phyloP scores from a whole-genome alignment of 2,329 filamentous ascomycete genomes.

The Aspergillus arachidicola region DNA sequence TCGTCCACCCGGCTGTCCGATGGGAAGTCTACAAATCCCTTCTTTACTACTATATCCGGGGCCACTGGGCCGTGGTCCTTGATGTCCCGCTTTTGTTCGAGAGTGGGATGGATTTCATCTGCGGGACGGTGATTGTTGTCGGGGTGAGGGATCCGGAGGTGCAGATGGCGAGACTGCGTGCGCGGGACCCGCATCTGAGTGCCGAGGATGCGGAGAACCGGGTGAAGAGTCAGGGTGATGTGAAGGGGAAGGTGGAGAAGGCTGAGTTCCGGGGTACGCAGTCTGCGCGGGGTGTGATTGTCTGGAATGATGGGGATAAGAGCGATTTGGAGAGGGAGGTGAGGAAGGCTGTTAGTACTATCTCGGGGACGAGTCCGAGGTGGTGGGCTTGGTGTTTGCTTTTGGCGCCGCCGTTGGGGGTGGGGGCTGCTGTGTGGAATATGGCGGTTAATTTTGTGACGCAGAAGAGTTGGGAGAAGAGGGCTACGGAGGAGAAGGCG shows the following conservation, averaged over 20 bases:
- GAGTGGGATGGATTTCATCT: conserved; percentile 79
- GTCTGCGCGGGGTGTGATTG: conserved; percentile 68
- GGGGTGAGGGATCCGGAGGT: conserved; percentile 76
- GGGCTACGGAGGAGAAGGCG: conserved; percentile 61
- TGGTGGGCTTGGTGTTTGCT: conserved; percentile 82
- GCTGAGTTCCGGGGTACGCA: conserved; percentile 64
- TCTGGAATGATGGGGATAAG: conserved; percentile 85
- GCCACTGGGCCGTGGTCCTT: conserved; percentile 85
- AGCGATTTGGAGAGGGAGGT: conserved; percentile 71
- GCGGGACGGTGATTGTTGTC: conserved; percentile 83
- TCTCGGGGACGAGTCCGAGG: conserved; percentile 66
- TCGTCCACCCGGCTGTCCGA: conserved; percentile 90
- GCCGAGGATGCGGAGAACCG: conserved; percentile 86
- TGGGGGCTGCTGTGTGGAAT: conserved; percentile 68
- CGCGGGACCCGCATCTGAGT: conserved; percentile 74
- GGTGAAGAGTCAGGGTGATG: conserved; percentile 83
- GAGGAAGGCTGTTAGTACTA: conserved; percentile 62
- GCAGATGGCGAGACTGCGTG: conserved; percentile 78
- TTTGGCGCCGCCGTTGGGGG: conserved; percentile 73
- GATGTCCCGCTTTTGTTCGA: conserved; percentile 94
- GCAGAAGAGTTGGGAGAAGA: conserved; percentile 70
- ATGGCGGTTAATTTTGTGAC: conserved; percentile 72
- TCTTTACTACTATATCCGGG: conserved; percentile 70
- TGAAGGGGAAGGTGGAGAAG: conserved; percentile 77
- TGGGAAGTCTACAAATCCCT: conserved; percentile 78